Conservation (phyloP, 2,329 filamentous ascomycete species). For the Fusarium cicatricum region DNA sequence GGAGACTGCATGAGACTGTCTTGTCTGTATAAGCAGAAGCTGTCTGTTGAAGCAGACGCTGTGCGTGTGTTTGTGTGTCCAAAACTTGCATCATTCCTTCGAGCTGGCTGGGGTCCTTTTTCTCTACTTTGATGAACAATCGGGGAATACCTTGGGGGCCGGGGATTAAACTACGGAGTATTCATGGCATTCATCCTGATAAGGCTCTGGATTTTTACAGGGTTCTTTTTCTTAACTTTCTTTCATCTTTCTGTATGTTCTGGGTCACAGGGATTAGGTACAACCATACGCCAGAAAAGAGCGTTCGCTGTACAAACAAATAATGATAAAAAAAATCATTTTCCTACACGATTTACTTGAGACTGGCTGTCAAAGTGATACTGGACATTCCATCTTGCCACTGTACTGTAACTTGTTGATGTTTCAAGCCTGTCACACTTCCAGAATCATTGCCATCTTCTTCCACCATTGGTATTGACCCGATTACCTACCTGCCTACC, state of each 20-base stretch:
- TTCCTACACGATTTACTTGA: neutral
- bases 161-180: neutral
- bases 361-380: too few species aligned
- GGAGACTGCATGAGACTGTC: neutral
- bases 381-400: neutral
- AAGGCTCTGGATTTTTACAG: too few species aligned
- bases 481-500: too few species aligned
- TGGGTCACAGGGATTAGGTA: neutral
- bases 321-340: slow-evolving; percentile 9
- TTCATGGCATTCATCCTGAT: neutral
- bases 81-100: slow-evolving; percentile 10
- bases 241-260: neutral
- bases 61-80: too few species aligned
- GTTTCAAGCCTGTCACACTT: neutral
- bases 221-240: neutral
- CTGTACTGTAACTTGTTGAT: neutral
- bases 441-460: too few species aligned
- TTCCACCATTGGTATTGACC: too few species aligned
- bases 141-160: neutral
- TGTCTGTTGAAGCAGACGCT: neutral
- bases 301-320: slow-evolving; percentile 7
- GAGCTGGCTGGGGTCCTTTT: slow-evolving; percentile 21
- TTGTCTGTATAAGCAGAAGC: neutral
- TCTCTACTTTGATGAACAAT: slow-evolving; percentile 9
- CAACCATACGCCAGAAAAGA: neutral